phyloP scores from a whole-genome alignment of 139 green algal genomes.

The Deuterostichococcus epilithicus region DNA sequence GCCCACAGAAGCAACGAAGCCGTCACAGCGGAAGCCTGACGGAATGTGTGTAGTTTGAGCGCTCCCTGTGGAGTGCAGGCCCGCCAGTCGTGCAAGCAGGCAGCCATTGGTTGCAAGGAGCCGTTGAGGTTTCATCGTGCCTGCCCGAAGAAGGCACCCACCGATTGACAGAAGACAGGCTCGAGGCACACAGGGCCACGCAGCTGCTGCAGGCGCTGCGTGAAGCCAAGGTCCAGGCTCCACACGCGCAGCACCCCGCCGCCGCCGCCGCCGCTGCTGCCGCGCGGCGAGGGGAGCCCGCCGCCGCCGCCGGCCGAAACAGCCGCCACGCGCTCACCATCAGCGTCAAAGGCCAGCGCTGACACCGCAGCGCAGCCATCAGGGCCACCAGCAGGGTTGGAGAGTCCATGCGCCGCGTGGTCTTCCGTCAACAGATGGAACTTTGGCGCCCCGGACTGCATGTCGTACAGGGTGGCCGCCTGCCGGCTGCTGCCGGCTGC shows the following conservation, averaged over 20 bases:
- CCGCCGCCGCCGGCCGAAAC: background rate
- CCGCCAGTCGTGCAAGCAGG: too few relatives aligned
- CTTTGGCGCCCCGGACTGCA: background rate
- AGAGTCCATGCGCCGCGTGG: background rate
- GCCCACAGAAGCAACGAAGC: too few relatives aligned
- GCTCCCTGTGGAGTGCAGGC: too few relatives aligned
- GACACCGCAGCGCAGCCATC: background rate
- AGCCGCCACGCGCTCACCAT: background rate
- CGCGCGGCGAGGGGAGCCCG: too few relatives aligned
- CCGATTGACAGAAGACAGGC: background rate
- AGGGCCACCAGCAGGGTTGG: too few relatives aligned
- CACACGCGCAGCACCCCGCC: background rate
- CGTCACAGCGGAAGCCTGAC: background rate
- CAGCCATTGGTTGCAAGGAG: too few relatives aligned
- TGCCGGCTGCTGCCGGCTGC: too few relatives aligned
- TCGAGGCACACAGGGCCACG: background rate
- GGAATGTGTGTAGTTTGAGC: too few relatives aligned
- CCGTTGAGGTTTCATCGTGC: too few relatives aligned
- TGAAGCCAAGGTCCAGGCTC: background rate
- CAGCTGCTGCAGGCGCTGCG: background rate
- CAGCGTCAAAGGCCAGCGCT: background rate
- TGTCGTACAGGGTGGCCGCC: background rate
- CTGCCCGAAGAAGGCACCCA: too few relatives aligned
- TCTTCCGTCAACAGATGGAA: background rate
- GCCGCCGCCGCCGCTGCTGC: too few relatives aligned